Base-by-base conservation (phyloP, 2,329 filamentous ascomycete genomes). In the Elsinoe perseae region DNA sequence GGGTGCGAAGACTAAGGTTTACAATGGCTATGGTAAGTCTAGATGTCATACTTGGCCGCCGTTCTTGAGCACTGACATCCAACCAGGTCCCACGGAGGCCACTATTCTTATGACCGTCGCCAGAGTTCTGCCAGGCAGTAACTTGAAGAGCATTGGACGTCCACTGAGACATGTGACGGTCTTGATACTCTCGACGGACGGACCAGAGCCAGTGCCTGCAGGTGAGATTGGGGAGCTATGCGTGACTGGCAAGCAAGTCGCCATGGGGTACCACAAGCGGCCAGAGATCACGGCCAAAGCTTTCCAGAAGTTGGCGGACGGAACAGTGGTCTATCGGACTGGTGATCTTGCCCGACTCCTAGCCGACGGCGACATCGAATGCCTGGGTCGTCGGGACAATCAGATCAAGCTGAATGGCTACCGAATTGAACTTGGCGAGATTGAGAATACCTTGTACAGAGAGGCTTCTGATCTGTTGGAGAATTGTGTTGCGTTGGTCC, bases 321-420 rank as follows among this genome's bases (percentile, higher is more conserved):
- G 16, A 14, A 38, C 28, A 9, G 12, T 18, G 7, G 28, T 53
- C 9, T 53, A 53, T 12, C 28, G 34, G 4, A 53, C 50, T 2
- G 56, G 46, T 79, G 44, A 80, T 76, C 60, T 79, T 75, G 0
- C 87, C 0, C 78, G 87, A 16, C 79, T 93, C 72, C 78, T 95
- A 7, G 75, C 83, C 0, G 85, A 92, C 64, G 85, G 86, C 0
- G 85, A 83, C 0, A 73, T 95, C 7, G 69, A 86, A 3, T 86
- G 90, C 36, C 69, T 81, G 7, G 86, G 86, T 14, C 79, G 87
- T 20, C 58, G 59, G 40, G 60, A 62, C 43, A 57, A 42, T 3
- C 61, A 64, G 34, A 54, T 61, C 30, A 64, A 65, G 50, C 43
- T 65, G 30, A 50, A 57, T 14, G 63, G 62, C 4, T 60, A 63